Conservation (phyloP, 768 basidiomycete genomes). For the Leucocoprinus sp. region DNA sequence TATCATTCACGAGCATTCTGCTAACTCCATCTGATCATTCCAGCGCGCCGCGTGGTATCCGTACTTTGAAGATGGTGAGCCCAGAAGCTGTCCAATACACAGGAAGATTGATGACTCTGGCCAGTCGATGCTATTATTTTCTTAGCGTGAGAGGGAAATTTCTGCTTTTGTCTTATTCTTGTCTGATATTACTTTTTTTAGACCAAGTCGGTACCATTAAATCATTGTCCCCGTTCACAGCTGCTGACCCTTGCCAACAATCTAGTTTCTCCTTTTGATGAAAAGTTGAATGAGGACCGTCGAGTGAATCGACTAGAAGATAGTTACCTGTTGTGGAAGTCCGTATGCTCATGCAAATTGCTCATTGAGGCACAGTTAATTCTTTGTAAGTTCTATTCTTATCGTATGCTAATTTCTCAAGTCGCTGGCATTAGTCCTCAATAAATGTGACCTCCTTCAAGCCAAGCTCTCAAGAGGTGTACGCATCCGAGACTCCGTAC, state of each 20-base stretch:
- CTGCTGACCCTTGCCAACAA: constrained; percentile 1
- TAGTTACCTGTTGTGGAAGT: constrained; percentile 67
- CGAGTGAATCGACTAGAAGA: constrained; percentile 70
- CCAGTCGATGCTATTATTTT: constrained; percentile 77
- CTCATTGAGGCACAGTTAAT: constrained; percentile 51
- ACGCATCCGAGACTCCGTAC: constrained; percentile 57
- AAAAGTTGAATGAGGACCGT: constrained; percentile 63
- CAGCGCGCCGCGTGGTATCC: constrained; percentile 73
- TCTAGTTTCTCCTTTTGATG: constrained; percentile 75
- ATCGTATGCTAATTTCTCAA: not conserved
- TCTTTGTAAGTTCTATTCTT: constrained; percentile 27
- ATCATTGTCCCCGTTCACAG: not conserved
- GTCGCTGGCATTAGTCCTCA: constrained; percentile 35
- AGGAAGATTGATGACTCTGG: constrained; percentile 2
- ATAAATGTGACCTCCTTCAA: constrained; percentile 67
- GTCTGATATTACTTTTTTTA: constrained; percentile 14
- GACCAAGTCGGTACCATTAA: constrained; percentile 31
- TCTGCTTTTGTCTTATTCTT: constrained; percentile 3
- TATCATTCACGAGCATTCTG: not conserved
- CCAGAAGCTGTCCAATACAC: not conserved
- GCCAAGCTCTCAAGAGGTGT: constrained; percentile 64
- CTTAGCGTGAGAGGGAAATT: constrained; percentile 42
- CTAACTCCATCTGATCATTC: constrained; percentile 4
- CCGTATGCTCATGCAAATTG: constrained; percentile 62
- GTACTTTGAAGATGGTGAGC: constrained; percentile 66